Conservation (phyloP, 495 filamentous ascomycete species). For the Monascus purpureus region DNA sequence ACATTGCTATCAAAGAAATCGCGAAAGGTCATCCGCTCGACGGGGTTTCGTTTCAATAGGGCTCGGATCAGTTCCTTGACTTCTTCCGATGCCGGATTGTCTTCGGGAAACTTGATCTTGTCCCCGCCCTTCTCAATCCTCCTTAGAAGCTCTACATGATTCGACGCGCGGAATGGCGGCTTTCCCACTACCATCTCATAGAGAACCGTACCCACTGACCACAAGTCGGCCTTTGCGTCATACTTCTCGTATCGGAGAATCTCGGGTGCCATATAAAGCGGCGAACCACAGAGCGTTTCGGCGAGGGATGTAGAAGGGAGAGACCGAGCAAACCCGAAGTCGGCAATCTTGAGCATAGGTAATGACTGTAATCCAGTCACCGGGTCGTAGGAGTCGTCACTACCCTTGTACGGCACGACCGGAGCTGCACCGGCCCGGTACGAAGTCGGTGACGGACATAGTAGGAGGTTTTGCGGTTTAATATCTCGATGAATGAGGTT, state of each 20-base stretch:
- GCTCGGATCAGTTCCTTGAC: conserved; percentile 71
- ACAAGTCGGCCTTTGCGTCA: conserved; percentile 90
- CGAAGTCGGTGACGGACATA: conserved; percentile 69
- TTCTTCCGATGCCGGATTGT: conserved; percentile 52
- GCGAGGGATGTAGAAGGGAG: conserved; percentile 79
- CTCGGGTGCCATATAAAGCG: conserved; percentile 96
- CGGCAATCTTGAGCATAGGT: conserved; percentile 92
- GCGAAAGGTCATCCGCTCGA: conserved; percentile 69
- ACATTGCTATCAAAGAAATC: conserved; percentile 66
- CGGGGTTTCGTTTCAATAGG: conserved; percentile 72
- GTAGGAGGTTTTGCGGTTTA: conserved; percentile 89
- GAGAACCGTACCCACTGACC: conserved; percentile 91
- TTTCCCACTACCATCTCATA: conserved; percentile 89
- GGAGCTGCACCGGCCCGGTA: conserved; percentile 34
- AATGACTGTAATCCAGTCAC: conserved; percentile 70
- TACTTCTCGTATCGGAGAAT: conserved; percentile 96
- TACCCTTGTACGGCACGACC: conserved; percentile 45
- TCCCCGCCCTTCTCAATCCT: conserved; percentile 83
- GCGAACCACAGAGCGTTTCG: conserved; percentile 95
- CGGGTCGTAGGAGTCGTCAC: conserved; percentile 64
- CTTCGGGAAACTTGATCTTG: conserved; percentile 65
- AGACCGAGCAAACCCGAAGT: conserved; percentile 92
- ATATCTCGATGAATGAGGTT: conserved; percentile 94
- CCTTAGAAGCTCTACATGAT: conserved; percentile 85
- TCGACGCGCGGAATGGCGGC: conserved; percentile 81